A percentile compares a stretch with the other conserved stretches of the same genome.
Evolutionary conservation across 2,329 filamentous ascomycete species (phyloP).

Genomic region (Coniella vitis): DNA sequence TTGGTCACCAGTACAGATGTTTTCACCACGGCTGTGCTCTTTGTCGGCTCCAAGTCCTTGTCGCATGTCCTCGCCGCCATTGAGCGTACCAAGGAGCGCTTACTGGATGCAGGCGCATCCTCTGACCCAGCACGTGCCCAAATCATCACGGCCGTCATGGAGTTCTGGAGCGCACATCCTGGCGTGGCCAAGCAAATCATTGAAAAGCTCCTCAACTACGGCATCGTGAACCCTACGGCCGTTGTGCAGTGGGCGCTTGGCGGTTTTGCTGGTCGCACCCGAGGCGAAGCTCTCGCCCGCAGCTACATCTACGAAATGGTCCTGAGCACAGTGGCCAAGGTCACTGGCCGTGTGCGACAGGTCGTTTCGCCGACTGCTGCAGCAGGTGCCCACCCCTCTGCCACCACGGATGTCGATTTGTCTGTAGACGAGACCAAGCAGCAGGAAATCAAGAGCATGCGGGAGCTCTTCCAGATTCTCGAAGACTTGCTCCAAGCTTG

Average conservation of each 20-base stretch:
- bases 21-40: slow-evolving; percentile 89
- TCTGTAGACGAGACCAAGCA: slow-evolving; percentile 56
- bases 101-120: slow-evolving; percentile 69
- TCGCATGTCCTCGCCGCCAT: slow-evolving; percentile 95
- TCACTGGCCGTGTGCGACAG: slow-evolving; percentile 78
- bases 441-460: slow-evolving; percentile 67
- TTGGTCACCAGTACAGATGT: slow-evolving; percentile 85
- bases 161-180: slow-evolving; percentile 89
- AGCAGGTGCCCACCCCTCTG: slow-evolving; percentile 13
- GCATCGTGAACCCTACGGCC: slow-evolving; percentile 76
- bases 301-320: slow-evolving; percentile 86
- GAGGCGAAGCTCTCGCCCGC: slow-evolving; percentile 62
- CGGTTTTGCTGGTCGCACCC: slow-evolving; percentile 39
- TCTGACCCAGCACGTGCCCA: slow-evolving; percentile 74
- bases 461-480: slow-evolving; percentile 72
- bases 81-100: slow-evolving; percentile 84
- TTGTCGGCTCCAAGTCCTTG: slow-evolving; percentile 88
- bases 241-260: slow-evolving; percentile 87
- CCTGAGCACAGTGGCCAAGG: slow-evolving; percentile 80
- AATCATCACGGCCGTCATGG: slow-evolving; percentile 83
- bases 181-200: slow-evolving; percentile 88
- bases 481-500: slow-evolving; percentile 71
- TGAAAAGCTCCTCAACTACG: slow-evolving; percentile 96
- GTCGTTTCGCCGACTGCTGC: slow-evolving; percentile 45
- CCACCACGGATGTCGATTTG: slow-evolving; percentile 36